Base-by-base conservation (phyloP, 2,329 filamentous ascomycete genomes). In the Stemphylium beticola region DNA sequence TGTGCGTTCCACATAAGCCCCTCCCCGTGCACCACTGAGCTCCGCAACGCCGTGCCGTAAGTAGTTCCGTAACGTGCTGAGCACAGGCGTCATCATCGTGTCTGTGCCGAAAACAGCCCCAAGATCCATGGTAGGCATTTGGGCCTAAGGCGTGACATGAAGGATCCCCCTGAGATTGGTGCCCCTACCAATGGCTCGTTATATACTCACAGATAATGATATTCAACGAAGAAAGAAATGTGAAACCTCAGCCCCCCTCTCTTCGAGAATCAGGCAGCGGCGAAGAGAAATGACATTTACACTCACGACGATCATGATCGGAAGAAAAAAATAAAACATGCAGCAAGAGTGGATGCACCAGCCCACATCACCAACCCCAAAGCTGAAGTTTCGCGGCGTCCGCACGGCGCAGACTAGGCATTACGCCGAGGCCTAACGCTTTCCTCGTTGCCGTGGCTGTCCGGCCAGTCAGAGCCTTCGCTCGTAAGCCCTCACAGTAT, bases 21-120 rank as follows among this genome's bases (percentile, higher is more conserved):
- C 62, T 54, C 52, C 52, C 52, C 22, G 45, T 65, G 61, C 60
- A 55, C 58, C 60, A 55, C 56, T 61, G 56, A 56, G 57, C 57
- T 60, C 61, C 53, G 58, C 54, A 49, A 44, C 44, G 58, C 56
- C 54, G 58, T 64, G 61, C 61, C 63, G 61, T 57, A 58, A 62
- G 52, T 55, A 62, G 55, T 66, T 67, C 62, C 65, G 65, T 67
- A 66, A 64, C 57, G 55, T 61, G 53, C 57, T 55, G 50, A 59
- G 63, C 61, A 60, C 57, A 58, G 61, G 62, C 63, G 63, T 66
- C 60, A 66, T 66, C 53, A 56, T 49, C 26, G 20, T 53, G 61
- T 55, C 55, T 54, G 60, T 61, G 58, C 64, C 58, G 51, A 47
- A 36, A 45, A 54, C 49, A 55, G 40, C 40, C 40, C 59, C 49